These are phyloP conservation scores for Talaromyces verruculosus DNA, from an alignment of 2,329 filamentous ascomycete genomes.

Conservation along the genomic window DNA sequence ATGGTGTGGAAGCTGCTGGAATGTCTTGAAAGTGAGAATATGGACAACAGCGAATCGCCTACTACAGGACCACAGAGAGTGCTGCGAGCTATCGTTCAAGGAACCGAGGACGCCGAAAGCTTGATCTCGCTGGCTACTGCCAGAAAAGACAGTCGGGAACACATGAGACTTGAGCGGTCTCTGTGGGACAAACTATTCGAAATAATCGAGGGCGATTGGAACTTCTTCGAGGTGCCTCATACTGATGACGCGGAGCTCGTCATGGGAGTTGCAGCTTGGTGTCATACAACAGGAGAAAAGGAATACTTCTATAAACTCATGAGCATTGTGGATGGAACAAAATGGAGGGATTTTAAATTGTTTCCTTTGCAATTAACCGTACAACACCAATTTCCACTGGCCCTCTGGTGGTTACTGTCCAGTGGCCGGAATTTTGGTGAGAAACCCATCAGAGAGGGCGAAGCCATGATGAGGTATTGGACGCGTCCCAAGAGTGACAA, in stretches of 20 bases:
- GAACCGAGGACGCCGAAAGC: neutral
- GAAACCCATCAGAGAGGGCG: conserved; percentile 16
- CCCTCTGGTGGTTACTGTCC: no score
- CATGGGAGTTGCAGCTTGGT: neutral
- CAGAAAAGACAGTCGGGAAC: neutral
- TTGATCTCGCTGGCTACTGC: neutral
- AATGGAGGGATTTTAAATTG: no score
- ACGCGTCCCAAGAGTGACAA: no score
- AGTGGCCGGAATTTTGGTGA: neutral
- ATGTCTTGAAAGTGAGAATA: conserved; percentile 23
- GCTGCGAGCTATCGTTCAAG: neutral
- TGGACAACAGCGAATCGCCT: neutral
- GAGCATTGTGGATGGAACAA: no score
- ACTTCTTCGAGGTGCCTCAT: neutral
- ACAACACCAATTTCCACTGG: no score
- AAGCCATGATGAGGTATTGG: neutral
- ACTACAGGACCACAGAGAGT: neutral
- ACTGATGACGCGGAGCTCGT: neutral
- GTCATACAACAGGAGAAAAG: no score
- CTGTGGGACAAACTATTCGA: neutral
- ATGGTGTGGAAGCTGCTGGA: conserved; percentile 37
- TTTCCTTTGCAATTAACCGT: no score
- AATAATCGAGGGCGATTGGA: neutral
- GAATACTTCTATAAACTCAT: no score
- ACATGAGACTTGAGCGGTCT: neutral